Conservation (phyloP, 352 stramenopile species). For the Globisporangium solare region DNA sequence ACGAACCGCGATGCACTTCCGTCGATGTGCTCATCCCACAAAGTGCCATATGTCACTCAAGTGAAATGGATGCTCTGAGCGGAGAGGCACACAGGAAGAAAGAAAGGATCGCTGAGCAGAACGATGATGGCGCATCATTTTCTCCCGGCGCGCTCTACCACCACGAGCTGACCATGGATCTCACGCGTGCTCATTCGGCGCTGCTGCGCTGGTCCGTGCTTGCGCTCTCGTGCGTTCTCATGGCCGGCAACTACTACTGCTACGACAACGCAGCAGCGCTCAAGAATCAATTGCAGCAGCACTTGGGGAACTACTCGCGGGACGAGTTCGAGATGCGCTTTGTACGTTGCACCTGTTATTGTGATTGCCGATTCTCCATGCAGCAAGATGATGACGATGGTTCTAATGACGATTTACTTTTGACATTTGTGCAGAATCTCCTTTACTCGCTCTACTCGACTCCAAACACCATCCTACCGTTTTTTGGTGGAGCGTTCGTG, state of each 20-base stretch:
- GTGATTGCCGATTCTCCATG: background rate
- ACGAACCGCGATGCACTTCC: background rate
- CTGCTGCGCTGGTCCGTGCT: slow-evolving; percentile 83
- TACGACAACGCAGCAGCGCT: slow-evolving; percentile 87
- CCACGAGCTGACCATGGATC: slow-evolving; percentile 29
- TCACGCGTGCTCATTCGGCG: slow-evolving; percentile 35
- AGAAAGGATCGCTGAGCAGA: background rate
- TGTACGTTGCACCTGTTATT: slow-evolving; percentile 31
- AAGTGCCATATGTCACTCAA: slow-evolving; percentile 1
- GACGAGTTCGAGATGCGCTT: slow-evolving; percentile 81
- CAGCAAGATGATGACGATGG: background rate
- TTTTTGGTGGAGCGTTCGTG: slow-evolving; percentile 91
- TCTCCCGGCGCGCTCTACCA: background rate
- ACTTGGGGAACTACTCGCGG: slow-evolving; percentile 67
- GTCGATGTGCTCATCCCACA: background rate
- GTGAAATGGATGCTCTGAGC: background rate
- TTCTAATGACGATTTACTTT: background rate
- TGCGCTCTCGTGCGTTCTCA: slow-evolving; percentile 80
- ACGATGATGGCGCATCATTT: background rate
- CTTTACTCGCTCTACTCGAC: slow-evolving; percentile 93
- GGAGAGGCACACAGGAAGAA: background rate
- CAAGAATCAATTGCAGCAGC: slow-evolving; percentile 85
- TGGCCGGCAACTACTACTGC: slow-evolving; percentile 91
- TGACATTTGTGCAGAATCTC: slow-evolving; percentile 63
- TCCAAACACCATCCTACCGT: slow-evolving; percentile 91